Conservation (phyloP, 495 filamentous ascomycete species). For the Penicillium tannophilum region DNA sequence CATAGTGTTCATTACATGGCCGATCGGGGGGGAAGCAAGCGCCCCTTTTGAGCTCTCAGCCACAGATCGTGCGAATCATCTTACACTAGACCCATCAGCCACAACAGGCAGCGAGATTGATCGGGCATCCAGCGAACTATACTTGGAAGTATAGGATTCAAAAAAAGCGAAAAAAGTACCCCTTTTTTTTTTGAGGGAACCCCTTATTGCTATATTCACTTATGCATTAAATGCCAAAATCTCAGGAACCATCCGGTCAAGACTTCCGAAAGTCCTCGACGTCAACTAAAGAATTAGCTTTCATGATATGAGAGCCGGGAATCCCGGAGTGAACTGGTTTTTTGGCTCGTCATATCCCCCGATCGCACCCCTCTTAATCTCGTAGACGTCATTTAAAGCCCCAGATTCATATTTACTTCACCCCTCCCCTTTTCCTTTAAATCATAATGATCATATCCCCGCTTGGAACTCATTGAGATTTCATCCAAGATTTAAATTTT, state of each 20-base stretch:
- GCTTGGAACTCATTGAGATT: not conserved
- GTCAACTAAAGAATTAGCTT: slow-evolving; percentile 26
- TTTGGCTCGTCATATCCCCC: slow-evolving; percentile 21
- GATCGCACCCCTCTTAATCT: slow-evolving; percentile 15
- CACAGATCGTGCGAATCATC: slow-evolving; percentile 20
- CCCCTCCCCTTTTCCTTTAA: slow-evolving; percentile 1
- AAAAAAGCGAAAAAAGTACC: not conserved
- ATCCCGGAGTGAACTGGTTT: slow-evolving; percentile 17
- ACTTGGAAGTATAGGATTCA: not conserved
- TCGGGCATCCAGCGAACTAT: not conserved
- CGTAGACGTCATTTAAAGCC: slow-evolving; percentile 29
- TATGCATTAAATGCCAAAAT: not conserved
- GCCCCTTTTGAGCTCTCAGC: slow-evolving; percentile 18
- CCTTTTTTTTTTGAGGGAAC: not conserved
- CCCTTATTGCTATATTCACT: not conserved
- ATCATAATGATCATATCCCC: not conserved
- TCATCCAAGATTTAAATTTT: not conserved
- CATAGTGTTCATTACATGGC: slow-evolving; percentile 1
- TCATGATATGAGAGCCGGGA: slow-evolving; percentile 12
- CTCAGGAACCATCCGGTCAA: slow-evolving; percentile 6
- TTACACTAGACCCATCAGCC: slow-evolving; percentile 15
- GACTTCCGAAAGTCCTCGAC: slow-evolving; percentile 25
- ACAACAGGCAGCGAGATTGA: slow-evolving; percentile 25
- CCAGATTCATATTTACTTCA: slow-evolving; percentile 8
- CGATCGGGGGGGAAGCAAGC: slow-evolving; percentile 7